Conservation (phyloP, 1,284 basidiomycete species). For the Ustilago loliicola region DNA sequence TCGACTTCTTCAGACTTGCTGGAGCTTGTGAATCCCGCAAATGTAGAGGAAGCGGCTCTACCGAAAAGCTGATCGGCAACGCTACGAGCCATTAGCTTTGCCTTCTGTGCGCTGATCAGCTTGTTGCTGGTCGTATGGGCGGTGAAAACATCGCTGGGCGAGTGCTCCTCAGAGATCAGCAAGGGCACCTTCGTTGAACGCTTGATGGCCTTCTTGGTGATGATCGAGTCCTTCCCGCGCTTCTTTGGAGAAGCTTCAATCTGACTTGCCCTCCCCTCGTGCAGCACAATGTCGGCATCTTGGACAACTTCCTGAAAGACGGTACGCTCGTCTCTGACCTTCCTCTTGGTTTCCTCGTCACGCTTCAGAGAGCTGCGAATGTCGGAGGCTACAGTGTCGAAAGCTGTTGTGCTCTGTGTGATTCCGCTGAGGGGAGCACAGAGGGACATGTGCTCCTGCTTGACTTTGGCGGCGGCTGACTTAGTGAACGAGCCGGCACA, state of each 20-base stretch:
- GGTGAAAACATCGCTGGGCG: not conserved
- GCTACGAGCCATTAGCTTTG: slow-evolving; percentile 22
- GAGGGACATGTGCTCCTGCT: slow-evolving; percentile 28
- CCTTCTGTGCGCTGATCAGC: slow-evolving; percentile 25
- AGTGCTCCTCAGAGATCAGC: slow-evolving; percentile 5
- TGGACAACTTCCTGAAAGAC: slow-evolving; percentile 36
- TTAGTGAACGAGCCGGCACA: slow-evolving; percentile 36
- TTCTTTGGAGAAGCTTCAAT: slow-evolving; percentile 37
- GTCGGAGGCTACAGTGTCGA: slow-evolving; percentile 21
- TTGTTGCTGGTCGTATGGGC: not conserved
- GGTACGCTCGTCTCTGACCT: slow-evolving; percentile 22
- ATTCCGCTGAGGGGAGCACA: slow-evolving; percentile 33
- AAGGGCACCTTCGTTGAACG: slow-evolving; percentile 14
- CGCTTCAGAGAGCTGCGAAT: slow-evolving; percentile 12
- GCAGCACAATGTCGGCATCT: slow-evolving; percentile 35
- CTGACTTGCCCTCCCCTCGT: slow-evolving; percentile 41
- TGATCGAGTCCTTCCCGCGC: slow-evolving; percentile 26
- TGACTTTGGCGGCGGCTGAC: slow-evolving; percentile 24
- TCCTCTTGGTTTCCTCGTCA: slow-evolving; percentile 14
- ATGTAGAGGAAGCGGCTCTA: not conserved
- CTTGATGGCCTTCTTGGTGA: slow-evolving; percentile 37
- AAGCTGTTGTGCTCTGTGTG: slow-evolving; percentile 6
- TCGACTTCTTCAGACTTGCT: not conserved
- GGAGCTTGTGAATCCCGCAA: not conserved
- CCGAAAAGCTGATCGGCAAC: slow-evolving; percentile 24